phyloP scores from a whole-genome alignment of 2,329 filamentous ascomycete genomes.

The Colletotrichum limetticola region DNA sequence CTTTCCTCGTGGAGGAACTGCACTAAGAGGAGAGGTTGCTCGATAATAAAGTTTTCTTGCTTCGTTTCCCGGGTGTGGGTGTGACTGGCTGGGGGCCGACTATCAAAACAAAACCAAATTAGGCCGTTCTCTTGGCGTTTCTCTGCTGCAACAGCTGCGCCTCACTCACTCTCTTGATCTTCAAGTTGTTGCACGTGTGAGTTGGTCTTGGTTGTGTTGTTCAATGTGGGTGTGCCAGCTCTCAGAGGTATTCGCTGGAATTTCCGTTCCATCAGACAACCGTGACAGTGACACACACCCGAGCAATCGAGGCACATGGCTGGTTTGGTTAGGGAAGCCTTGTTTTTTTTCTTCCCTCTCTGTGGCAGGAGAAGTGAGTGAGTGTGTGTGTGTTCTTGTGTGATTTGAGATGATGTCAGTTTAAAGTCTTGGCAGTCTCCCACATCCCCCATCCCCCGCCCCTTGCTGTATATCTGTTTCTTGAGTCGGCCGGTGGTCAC shows the following conservation, averaged over 20 bases:
- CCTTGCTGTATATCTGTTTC: not conserved
- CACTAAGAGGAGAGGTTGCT: not conserved
- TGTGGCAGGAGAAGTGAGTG: not conserved
- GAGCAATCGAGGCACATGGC: not conserved
- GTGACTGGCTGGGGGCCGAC: not conserved
- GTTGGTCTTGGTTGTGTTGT: not conserved
- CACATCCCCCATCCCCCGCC: not conserved
- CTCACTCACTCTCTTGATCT: not conserved
- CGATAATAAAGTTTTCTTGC: not conserved
- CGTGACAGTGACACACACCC: too few species aligned
- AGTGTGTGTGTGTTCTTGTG: not conserved
- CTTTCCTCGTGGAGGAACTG: not conserved
- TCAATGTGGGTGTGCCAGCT: conserved; percentile 8
- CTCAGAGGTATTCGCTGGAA: conserved; percentile 13
- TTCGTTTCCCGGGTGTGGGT: not conserved
- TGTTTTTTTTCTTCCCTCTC: not conserved
- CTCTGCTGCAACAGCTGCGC: not conserved
- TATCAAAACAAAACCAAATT: conserved; percentile 6
- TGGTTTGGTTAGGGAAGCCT: not conserved
- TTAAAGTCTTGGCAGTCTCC: conserved; percentile 11
- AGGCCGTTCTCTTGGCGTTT: conserved; percentile 6
- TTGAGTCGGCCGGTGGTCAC: conserved; percentile 1
- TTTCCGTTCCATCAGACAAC: not conserved
- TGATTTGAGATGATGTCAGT: conserved; percentile 33
- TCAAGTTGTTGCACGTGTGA: conserved; percentile 2